These are phyloP conservation scores for Suhomyces coccinellae DNA, from an alignment of 1,139 yeast species.

Conservation along the genomic window DNA sequence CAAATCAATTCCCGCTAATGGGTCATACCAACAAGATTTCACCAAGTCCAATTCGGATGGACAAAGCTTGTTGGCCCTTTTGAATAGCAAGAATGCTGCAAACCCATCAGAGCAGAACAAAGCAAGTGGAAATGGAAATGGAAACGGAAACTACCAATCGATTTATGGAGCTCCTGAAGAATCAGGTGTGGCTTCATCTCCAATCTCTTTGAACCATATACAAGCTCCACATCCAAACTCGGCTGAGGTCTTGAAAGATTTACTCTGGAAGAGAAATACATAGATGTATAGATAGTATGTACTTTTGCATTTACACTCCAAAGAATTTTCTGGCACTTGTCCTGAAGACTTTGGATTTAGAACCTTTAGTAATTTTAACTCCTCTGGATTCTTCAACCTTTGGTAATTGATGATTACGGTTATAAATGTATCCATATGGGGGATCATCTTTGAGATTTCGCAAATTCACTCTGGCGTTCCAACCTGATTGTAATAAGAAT, in stretches of 20 bases:
- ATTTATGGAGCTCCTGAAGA: slow-evolving; percentile 13
- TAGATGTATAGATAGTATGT: not conserved
- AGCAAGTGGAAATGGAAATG: not conserved
- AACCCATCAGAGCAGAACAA: not conserved
- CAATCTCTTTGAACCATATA: slow-evolving; percentile 5
- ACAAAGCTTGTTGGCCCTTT: slow-evolving; percentile 17
- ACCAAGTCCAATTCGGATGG: slow-evolving; percentile 14
- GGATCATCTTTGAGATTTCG: slow-evolving; percentile 1
- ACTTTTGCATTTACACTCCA: slow-evolving; percentile 7
- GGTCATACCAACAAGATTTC: not conserved
- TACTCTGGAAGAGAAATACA: slow-evolving; percentile 13
- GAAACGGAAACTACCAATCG: slow-evolving; percentile 14
- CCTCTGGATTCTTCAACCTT: not conserved
- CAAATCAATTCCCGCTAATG: slow-evolving; percentile 11
- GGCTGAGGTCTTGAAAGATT: slow-evolving; percentile 13
- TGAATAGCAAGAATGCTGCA: slow-evolving; percentile 14
- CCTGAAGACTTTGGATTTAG: slow-evolving; percentile 7
- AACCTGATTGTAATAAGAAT: slow-evolving; percentile 7
- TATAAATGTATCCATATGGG: slow-evolving; percentile 10
- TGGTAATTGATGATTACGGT: slow-evolving; percentile 8
- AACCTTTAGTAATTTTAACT: not conserved
- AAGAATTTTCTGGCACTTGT: slow-evolving; percentile 17
- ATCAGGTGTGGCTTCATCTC: slow-evolving; percentile 1
- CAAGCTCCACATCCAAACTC: slow-evolving; percentile 10
- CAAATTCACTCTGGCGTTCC: slow-evolving; percentile 13